These are phyloP conservation scores for Penicillium tannophilum DNA, from an alignment of 495 filamentous ascomycete genomes.

Conservation along the genomic window DNA sequence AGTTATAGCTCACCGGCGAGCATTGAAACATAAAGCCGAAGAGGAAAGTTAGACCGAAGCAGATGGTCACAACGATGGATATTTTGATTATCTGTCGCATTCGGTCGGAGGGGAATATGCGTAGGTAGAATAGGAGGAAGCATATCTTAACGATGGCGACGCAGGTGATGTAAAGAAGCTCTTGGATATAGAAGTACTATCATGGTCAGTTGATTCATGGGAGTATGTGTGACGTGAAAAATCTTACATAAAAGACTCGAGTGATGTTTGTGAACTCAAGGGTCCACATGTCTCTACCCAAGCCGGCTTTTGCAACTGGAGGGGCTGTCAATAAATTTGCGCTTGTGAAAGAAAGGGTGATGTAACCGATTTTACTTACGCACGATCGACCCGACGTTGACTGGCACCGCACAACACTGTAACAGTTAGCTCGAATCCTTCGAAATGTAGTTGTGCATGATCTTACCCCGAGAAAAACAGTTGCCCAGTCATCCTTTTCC, in stretches of 20 bases:
- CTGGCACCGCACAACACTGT: slow-evolving; percentile 5
- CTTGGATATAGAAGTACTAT: slow-evolving; percentile 22
- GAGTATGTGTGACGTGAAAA: neutral
- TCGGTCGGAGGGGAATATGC: slow-evolving; percentile 33
- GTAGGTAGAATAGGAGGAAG: slow-evolving; percentile 34
- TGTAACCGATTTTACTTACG: slow-evolving; percentile 1
- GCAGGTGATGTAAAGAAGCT: slow-evolving; percentile 21
- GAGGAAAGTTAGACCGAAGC: slow-evolving; percentile 34
- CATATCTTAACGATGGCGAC: slow-evolving; percentile 19
- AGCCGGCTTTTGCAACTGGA: slow-evolving; percentile 19
- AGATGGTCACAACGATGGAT: slow-evolving; percentile 28
- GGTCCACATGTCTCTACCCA: slow-evolving; percentile 26
- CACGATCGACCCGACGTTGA: slow-evolving; percentile 4
- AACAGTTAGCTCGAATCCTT: neutral
- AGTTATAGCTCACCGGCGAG: slow-evolving; percentile 37
- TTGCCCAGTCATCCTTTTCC: slow-evolving; percentile 16
- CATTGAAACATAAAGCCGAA: slow-evolving; percentile 38
- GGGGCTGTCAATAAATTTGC: neutral
- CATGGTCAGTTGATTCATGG: neutral
- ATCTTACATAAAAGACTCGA: slow-evolving; percentile 18
- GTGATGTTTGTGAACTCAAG: slow-evolving; percentile 17
- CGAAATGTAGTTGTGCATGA: neutral
- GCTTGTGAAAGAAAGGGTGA: neutral
- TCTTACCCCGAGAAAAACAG: slow-evolving; percentile 5
- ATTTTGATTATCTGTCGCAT: slow-evolving; percentile 24